Evolutionary conservation across 352 stramenopile species (phyloP).

Genomic region (Pythium myriotylum): DNA sequence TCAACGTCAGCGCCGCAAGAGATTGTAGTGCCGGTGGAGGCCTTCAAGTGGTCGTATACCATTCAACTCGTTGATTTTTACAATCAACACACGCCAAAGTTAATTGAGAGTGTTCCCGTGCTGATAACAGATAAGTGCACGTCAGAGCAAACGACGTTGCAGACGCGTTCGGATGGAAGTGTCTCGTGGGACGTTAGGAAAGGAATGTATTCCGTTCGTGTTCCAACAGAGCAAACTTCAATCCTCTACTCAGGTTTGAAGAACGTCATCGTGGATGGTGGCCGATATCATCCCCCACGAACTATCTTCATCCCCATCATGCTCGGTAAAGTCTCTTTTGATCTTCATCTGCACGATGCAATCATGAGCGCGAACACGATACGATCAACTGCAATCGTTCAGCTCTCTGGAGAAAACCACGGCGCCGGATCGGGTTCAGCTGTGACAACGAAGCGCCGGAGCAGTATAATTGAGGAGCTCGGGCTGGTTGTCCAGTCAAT

Average conservation of each 20-base stretch:
- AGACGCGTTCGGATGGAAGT: slow-evolving; percentile 43
- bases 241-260: slow-evolving; percentile 73
- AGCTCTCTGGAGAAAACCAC: slow-evolving; percentile 1
- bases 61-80: slow-evolving; percentile 78
- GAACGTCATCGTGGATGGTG: slow-evolving; percentile 66
- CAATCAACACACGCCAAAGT: slow-evolving; percentile 41
- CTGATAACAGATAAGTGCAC: slow-evolving; percentile 62
- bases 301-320: slow-evolving; percentile 63
- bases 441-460: not conserved
- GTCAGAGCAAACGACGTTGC: slow-evolving; percentile 43
- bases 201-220: slow-evolving; percentile 60
- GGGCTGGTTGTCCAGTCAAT: slow-evolving; percentile 7
- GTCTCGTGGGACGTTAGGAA: slow-evolving; percentile 60
- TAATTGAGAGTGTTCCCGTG: slow-evolving; percentile 49
- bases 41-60: slow-evolving; percentile 60
- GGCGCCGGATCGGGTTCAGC: not conserved
- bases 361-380: too few relatives aligned
- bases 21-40: slow-evolving; percentile 57
- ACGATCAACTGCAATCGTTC: not conserved
- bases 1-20: slow-evolving; percentile 42
- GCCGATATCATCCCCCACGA: slow-evolving; percentile 45
- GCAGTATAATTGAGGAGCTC: not conserved
- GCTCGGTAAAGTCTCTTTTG: slow-evolving; percentile 52
- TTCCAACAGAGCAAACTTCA: slow-evolving; percentile 51
- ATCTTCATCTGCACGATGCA: slow-evolving; percentile 12